Conservation (phyloP, 495 filamentous ascomycete species). For the Penicillium taxi region DNA sequence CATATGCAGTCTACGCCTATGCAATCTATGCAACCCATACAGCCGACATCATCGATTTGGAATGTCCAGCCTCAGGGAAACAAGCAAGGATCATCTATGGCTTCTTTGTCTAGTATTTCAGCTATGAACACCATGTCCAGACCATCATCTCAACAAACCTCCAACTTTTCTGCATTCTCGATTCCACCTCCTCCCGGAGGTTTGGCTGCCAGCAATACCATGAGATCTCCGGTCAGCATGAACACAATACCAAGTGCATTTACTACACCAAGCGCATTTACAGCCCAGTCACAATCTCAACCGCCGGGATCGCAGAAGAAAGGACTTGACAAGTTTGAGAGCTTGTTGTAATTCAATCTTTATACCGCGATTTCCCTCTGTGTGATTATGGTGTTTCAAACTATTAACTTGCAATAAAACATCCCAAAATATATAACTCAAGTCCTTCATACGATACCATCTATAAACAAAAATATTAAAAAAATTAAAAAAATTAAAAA, state of each 20-base stretch:
- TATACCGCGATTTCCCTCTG: no score
- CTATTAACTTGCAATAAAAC: no score
- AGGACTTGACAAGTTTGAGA: slow-evolving; percentile 75
- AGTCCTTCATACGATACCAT: no score
- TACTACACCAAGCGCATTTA: slow-evolving; percentile 14
- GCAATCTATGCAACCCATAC: slow-evolving; percentile 6
- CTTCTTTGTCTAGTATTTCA: slow-evolving; percentile 22
- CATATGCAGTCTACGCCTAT: no score
- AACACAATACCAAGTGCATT: slow-evolving; percentile 11
- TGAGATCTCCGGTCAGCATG: slow-evolving; percentile 14
- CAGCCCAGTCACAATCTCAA: slow-evolving; percentile 16
- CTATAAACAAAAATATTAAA: no score
- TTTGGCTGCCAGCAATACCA: slow-evolving; percentile 10
- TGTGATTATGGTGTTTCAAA: no score
- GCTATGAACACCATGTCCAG: slow-evolving; percentile 13
- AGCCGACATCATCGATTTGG: slow-evolving; percentile 22
- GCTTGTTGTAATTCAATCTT: slow-evolving; percentile 49
- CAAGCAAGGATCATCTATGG: slow-evolving; percentile 18
- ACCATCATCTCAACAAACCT: slow-evolving; percentile 16
- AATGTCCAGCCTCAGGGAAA: slow-evolving; percentile 14
- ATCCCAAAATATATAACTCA: no score
- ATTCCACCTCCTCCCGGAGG: slow-evolving; percentile 38
- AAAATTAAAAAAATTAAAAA: no score
- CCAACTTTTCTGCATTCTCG: slow-evolving; percentile 39
- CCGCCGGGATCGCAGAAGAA: slow-evolving; percentile 32